Evolutionary conservation across 257 asterid species (phyloP).

Genomic region (Echites panduratus): DNA sequence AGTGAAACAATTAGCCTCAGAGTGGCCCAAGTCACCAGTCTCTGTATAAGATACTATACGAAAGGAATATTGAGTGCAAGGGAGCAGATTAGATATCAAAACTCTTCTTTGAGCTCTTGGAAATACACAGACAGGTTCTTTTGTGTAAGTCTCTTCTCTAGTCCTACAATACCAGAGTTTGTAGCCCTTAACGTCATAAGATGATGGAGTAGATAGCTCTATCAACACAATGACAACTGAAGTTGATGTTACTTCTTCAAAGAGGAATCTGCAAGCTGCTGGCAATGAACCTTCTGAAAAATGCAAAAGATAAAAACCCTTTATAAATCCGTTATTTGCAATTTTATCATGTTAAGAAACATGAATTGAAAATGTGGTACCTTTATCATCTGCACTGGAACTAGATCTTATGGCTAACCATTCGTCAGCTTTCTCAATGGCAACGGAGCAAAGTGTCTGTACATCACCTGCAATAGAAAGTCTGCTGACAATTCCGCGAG

Average conservation of each 20-base stretch:
- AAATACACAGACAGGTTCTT: constrained; percentile 64
- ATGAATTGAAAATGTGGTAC: constrained; percentile 25
- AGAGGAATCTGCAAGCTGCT: constrained; percentile 79
- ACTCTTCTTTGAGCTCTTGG: constrained; percentile 72
- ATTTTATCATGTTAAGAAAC: constrained; percentile 1
- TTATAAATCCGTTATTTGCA: constrained; percentile 5
- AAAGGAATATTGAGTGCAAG: constrained; percentile 75
- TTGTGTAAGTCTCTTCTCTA: constrained; percentile 57
- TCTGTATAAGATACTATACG: constrained; percentile 63
- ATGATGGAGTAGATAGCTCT: constrained; percentile 43
- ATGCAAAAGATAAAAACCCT: constrained; percentile 14
- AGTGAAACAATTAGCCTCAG: constrained; percentile 77
- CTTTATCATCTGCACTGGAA: constrained; percentile 31
- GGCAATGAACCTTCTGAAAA: constrained; percentile 75
- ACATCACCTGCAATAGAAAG: constrained; percentile 73
- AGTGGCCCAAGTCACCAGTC: constrained; percentile 65
- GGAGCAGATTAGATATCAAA: constrained; percentile 69
- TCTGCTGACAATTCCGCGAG: constrained; percentile 83
- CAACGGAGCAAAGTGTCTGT: constrained; percentile 73
- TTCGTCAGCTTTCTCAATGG: constrained; percentile 72
- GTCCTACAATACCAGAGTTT: constrained; percentile 82
- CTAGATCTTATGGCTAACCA: constrained; percentile 41
- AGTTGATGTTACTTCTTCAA: constrained; percentile 66
- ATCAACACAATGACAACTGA: constrained; percentile 64
- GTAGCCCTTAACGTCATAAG: constrained; percentile 61